Evolutionary conservation across 129 eudicot species (phyloP).

Genomic region (Centaurea solstitialis): DNA sequence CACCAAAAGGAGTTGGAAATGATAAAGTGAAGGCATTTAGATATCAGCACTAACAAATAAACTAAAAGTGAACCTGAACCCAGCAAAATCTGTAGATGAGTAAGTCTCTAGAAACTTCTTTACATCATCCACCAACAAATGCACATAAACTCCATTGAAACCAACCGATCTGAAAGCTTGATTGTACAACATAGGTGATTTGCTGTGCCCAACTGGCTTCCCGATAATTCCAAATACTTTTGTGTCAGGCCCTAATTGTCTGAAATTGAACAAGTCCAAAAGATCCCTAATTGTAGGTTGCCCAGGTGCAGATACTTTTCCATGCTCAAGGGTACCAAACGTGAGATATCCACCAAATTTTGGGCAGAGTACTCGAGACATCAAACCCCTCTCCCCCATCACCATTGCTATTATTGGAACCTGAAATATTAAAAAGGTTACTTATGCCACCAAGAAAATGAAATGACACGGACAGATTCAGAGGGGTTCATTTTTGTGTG

Average conservation of each 20-base stretch:
- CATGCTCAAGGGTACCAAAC: conserved; percentile 77
- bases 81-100: conserved; percentile 86
- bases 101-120: conserved; percentile 64
- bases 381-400: conserved; percentile 94
- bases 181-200: conserved; percentile 77
- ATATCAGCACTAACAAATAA: not conserved
- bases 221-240: conserved; percentile 88
- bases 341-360: conserved; percentile 97
- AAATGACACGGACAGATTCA: not conserved
- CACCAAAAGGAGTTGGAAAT: not conserved
- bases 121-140: conserved; percentile 78
- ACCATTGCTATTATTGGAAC: conserved; percentile 95
- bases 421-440: conserved; percentile 39
- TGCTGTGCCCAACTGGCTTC: conserved; percentile 96
- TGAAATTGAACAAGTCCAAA: conserved; percentile 75
- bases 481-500: not conserved
- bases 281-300: conserved; percentile 87
- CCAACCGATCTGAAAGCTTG: conserved; percentile 82
- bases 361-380: conserved; percentile 85
- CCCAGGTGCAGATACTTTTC: conserved; percentile 91
- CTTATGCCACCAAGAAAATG: not conserved
- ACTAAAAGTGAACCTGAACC: conserved; percentile 66
- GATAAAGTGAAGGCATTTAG: conserved; percentile 7
- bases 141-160: conserved; percentile 80
- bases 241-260: conserved; percentile 78